Conservation (phyloP, 73 alveolate species). For the Urostyla sp. region DNA sequence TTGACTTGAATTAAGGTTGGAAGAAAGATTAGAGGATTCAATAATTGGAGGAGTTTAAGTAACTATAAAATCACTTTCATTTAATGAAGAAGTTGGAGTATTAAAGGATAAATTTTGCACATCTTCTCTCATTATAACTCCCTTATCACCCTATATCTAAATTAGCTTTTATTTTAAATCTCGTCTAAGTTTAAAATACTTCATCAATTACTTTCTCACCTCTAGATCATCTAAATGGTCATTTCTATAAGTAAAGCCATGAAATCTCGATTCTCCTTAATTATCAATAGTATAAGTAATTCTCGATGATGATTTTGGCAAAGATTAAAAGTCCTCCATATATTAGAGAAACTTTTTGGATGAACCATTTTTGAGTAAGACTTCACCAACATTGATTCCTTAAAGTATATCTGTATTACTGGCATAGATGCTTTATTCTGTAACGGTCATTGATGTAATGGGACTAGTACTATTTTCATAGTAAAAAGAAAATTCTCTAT, state of each 20-base stretch:
- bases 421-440: constrained; percentile 36
- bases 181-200: constrained; percentile 27
- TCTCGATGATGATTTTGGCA: neutral
- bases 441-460: constrained; percentile 31
- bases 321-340: neutral
- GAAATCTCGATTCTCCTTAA: constrained; percentile 16
- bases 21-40: constrained; percentile 27
- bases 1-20: neutral
- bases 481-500: constrained; percentile 33
- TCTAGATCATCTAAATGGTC: constrained; percentile 41
- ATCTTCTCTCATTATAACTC: neutral
- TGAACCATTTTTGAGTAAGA: neutral
- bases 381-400: neutral
- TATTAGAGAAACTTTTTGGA: constrained; percentile 6
- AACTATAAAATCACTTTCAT: neutral
- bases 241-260: constrained; percentile 38
- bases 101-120: neutral
- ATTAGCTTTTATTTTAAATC: neutral
- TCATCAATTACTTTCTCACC: constrained; percentile 9
- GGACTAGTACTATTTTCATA: constrained; percentile 28
- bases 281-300: neutral
- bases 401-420: constrained; percentile 19
- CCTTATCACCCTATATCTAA: constrained; percentile 24
- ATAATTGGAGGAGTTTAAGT: constrained; percentile 22
- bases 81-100: constrained; percentile 4